Base-by-base conservation (phyloP, 2,329 filamentous ascomycete genomes). In the Penicillium fuscoglaucum region DNA sequence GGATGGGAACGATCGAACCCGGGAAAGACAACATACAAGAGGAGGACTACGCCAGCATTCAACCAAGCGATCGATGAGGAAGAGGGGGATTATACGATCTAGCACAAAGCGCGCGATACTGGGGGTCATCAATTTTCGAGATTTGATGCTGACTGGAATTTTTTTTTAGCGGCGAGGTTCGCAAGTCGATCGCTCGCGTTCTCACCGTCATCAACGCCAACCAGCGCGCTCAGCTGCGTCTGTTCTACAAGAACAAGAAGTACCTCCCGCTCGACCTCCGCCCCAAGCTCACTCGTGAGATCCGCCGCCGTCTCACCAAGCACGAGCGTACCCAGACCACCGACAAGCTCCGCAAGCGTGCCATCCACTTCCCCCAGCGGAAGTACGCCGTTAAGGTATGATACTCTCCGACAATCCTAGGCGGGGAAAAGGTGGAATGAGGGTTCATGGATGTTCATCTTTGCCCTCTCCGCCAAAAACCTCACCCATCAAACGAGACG, bases 191-290 rank as follows among this genome's bases (percentile, higher is more conserved):
- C 82, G 96, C 95, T 78, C 93, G 93, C 78, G 91, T 97, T 82
- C 89, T 99, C 75, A 99, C 95, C 81, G 87, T 99, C 84, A 96
- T 99, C 89, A 99, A 98, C 87, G 90, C 92, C 83, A 98, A 96
- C 88, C 95, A 99, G 86, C 90, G 96, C 80, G 86, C 91, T 71
- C 93, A 98, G 84, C 91, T 99, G 76, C 92, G 93, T 75, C 86
- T 98, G 71, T 98, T 98, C 90, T 99, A 99, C 89, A 96, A 96
- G 87, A 90, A 90, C 89, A 98, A 98, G 91, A 98, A 97, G 87
- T 97, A 97, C 87, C 83, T 92, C 68, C 95, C 95, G 68, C 91
- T 99, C 79, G 96, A 99, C 82, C 93, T 99, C 84, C 91, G 95
- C 82, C 82, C 92, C 79, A 98, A 98, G 90, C 88, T 95, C 85